phyloP scores from a whole-genome alignment of 1,284 basidiomycete genomes.

The Apiotrichum siamense region DNA sequence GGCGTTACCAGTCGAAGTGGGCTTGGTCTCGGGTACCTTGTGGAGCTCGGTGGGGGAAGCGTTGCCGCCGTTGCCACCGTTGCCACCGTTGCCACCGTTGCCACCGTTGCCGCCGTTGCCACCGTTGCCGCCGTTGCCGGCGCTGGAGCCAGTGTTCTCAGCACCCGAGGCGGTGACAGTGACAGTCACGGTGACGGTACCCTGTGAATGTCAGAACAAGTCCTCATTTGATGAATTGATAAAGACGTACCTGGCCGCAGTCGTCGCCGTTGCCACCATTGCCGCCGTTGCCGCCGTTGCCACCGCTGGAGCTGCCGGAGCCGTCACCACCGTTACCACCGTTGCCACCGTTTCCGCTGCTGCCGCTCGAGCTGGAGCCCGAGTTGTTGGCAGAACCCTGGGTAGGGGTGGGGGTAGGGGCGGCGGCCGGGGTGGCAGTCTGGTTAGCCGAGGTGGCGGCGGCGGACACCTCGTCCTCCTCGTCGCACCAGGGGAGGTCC shows the following conservation, averaged over 20 bases:
- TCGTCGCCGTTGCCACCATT: not conserved
- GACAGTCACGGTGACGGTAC: not conserved
- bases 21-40: no score
- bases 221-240: not conserved
- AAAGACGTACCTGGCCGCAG: not conserved
- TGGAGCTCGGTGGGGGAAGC: not conserved
- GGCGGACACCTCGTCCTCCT: conserved; percentile 3
- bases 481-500: conserved; percentile 16
- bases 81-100: not conserved
- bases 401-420: conserved; percentile 24
- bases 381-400: no score
- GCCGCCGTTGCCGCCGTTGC: not conserved
- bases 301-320: no score
- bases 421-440: not conserved
- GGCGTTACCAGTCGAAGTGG: not conserved
- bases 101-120: not conserved
- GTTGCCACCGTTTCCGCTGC: no score
- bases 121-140: not conserved
- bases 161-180: not conserved
- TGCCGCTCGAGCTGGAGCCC: not conserved
- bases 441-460: not conserved
- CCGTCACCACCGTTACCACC: no score
- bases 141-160: not conserved
- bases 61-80: not conserved
- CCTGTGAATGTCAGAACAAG: not conserved